Evolutionary conservation across 257 asterid species (phyloP), one percentile per base, ranked within the genome.

Genomic region (Solanum etuberosum): DNA sequence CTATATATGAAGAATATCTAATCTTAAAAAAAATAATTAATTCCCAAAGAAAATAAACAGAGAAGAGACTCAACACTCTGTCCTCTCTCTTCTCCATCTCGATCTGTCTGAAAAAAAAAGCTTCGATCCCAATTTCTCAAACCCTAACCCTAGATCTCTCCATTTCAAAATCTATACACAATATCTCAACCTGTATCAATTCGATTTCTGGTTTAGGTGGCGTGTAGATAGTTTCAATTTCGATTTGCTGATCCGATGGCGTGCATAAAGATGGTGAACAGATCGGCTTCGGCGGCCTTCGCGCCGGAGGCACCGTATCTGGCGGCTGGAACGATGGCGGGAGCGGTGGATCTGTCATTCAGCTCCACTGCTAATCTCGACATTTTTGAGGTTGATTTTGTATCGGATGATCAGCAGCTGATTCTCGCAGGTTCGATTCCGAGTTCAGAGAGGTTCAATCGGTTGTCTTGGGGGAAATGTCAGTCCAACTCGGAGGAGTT

Each of bases 291-390:
- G 92, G 92, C 95, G 90, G 98, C 98, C 89, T 94, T 97, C 91
- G 88, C 99, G 71, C 98, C 99, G 88, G 99, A 93, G 15, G 96
- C 94, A 43, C 91, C 94, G 74, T 95, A 94, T 92, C 81, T 97
- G 94, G 99, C 99, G 10, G 97, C 99, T 73, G 99, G 99, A 72
- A 97, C 99, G 92, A 97, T 96, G 99, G 99, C 99, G 0, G 99
- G 99, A 82, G 99, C 99, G 84, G 99, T 97, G 89, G 99, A 97
- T 95, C 93, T 95, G 91, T 95, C 94, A 74, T 97, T 97, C 92
- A 97, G 99, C 87, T 97, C 99, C 23, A 92, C 97, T 15, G 99
- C 99, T 16, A 97, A 95, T 92, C 93, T 97, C 73, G 99, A 97
- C 88, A 90, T 97, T 38, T 97, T 94, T 90, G 93, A 95, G 95